A percentile compares a stretch with the other conserved stretches of the same genome.
Conservation (phyloP, 164 flowering plant species). For the Annona squamosa region DNA sequence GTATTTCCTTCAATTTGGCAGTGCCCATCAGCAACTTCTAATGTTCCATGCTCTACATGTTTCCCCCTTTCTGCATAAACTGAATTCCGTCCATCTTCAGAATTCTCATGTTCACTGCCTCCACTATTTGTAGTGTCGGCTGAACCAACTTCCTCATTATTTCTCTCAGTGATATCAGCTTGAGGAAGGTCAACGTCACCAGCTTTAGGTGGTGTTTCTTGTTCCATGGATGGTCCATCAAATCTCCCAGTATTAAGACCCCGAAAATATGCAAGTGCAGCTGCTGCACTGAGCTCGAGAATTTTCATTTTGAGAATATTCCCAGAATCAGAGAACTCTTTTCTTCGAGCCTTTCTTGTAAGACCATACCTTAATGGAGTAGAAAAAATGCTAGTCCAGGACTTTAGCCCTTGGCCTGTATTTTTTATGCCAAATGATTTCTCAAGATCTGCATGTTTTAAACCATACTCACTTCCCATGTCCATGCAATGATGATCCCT, state of each 20-base stretch:
- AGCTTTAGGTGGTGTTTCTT: conserved; percentile 13
- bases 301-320: conserved; percentile 49
- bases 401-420: conserved; percentile 43
- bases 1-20: conserved; percentile 9
- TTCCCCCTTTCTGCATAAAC: conserved; percentile 8
- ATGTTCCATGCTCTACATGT: conserved; percentile 7
- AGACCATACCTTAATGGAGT: conserved; percentile 41
- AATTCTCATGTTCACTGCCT: conserved; percentile 9
- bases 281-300: conserved; percentile 74
- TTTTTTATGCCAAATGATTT: conserved; percentile 65
- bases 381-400: conserved; percentile 52
- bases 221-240: conserved; percentile 20
- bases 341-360: conserved; percentile 48
- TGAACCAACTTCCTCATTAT: conserved; percentile 16
- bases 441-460: conserved; percentile 82
- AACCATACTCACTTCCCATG: conserved; percentile 58
- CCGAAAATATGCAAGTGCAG: conserved; percentile 56
- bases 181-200: conserved; percentile 24
- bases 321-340: conserved; percentile 29
- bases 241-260: conserved; percentile 24
- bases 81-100: conserved; percentile 13
- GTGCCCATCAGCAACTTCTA: conserved; percentile 12
- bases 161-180: conserved; percentile 14
- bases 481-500: conserved; percentile 83
- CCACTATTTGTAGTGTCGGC: conserved; percentile 2